These are phyloP conservation scores for Dictyostelium firmibasis DNA, from an alignment of 78 protist genomes.

Conservation along the genomic window DNA sequence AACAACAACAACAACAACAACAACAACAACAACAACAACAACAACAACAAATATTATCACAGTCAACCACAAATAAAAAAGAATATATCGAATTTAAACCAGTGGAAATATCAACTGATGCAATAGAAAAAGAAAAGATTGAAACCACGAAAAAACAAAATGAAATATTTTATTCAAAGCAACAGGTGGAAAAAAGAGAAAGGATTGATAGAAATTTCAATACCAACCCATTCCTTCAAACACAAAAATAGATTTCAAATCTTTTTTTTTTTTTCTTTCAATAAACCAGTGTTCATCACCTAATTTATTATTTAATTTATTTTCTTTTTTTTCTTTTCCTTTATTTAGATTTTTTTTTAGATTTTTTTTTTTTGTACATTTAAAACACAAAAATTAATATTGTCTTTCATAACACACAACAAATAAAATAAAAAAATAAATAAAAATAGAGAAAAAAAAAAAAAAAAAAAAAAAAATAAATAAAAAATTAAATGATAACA, in stretches of 20 bases:
- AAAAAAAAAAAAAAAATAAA: background rate
- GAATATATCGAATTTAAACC: slow-evolving; percentile 53
- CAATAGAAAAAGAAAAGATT: background rate
- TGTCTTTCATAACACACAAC: background rate
- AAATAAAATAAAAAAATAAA: background rate
- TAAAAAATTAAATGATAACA: background rate
- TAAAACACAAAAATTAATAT: background rate
- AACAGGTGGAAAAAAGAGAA: slow-evolving; percentile 45
- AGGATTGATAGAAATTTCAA: slow-evolving; percentile 11
- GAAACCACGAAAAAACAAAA: slow-evolving; percentile 26
- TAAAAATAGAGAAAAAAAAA: too few relatives aligned
- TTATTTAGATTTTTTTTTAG: background rate
- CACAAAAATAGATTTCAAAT: background rate
- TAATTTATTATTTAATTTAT: background rate
- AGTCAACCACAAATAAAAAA: background rate
- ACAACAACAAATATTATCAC: background rate
- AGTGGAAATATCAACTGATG: background rate
- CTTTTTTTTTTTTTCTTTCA: background rate
- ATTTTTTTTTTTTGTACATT: background rate
- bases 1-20: background rate
- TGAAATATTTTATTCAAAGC: slow-evolving; percentile 47
- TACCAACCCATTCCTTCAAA: background rate
- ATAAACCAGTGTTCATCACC: background rate
- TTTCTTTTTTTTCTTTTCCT: background rate
- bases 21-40: background rate